Percentiles rank a stretch among this genome's conserved stretches.
These are phyloP conservation scores for Sporothrix euskadiensis DNA, from an alignment of 2,329 filamentous ascomycete genomes.

Conservation along the genomic window DNA sequence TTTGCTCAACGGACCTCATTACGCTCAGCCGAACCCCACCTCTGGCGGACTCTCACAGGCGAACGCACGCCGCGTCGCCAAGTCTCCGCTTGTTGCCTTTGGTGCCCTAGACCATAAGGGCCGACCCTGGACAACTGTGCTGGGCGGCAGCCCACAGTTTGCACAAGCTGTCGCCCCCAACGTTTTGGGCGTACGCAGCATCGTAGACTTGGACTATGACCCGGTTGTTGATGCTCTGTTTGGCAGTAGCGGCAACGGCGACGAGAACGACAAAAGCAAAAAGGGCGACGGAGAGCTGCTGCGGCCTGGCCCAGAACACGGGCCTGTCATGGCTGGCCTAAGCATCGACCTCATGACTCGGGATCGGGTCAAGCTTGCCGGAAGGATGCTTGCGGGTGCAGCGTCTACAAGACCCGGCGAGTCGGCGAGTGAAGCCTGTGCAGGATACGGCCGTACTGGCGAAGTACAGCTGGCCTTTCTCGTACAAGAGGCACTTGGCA, in stretches of 20 bases:
- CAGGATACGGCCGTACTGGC: slow-evolving; percentile 37
- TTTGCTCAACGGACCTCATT: slow-evolving; percentile 58
- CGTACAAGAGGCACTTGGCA: slow-evolving; percentile 73
- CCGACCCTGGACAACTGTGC: slow-evolving; percentile 74
- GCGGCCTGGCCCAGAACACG: slow-evolving; percentile 42
- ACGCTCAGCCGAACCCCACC: slow-evolving; percentile 63
- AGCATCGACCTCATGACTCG: slow-evolving; percentile 67
- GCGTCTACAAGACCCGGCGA: slow-evolving; percentile 42
- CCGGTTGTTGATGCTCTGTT: slow-evolving; percentile 69
- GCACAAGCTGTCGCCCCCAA: slow-evolving; percentile 61
- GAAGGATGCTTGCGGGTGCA: slow-evolving; percentile 66
- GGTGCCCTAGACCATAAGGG: slow-evolving; percentile 67
- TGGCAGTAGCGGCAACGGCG: slow-evolving; percentile 44
- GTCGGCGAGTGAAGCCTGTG: slow-evolving; percentile 34
- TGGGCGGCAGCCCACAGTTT: slow-evolving; percentile 73
- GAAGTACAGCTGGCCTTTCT: slow-evolving; percentile 61
- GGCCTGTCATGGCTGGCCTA: slow-evolving; percentile 51
- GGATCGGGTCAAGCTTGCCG: slow-evolving; percentile 72
- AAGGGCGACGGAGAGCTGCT: slow-evolving; percentile 43
- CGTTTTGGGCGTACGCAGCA: slow-evolving; percentile 63
- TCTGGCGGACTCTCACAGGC: slow-evolving; percentile 60
- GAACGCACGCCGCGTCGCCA: slow-evolving; percentile 60
- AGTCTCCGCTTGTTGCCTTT: slow-evolving; percentile 68
- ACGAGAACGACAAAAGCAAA: slow-evolving; percentile 35
- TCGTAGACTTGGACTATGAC: slow-evolving; percentile 63